phyloP scores from a whole-genome alignment of 2,329 filamentous ascomycete species.

The Arthrobotrys sinensis region DNA sequence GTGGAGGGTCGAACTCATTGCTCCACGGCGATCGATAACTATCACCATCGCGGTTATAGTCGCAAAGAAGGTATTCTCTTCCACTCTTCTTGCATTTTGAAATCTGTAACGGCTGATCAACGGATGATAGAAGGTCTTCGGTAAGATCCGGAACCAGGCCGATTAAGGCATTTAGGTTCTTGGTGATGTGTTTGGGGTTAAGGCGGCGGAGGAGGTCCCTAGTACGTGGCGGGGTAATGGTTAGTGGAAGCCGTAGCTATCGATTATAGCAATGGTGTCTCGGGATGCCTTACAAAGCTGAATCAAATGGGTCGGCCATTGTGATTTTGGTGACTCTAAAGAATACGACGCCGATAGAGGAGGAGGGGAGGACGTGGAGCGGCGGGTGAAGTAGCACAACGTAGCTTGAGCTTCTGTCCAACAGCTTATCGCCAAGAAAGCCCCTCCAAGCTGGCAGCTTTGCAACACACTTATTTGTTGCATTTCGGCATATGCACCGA shows the following conservation, averaged over 20 bases:
- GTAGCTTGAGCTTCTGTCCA: conserved; percentile 48
- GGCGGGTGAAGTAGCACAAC: conserved; percentile 36
- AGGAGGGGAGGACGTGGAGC: conserved; percentile 21
- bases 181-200: conserved; percentile 90
- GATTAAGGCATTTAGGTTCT: conserved; percentile 91
- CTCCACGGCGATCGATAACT: conserved; percentile 99
- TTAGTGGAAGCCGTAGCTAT: conserved; percentile 47
- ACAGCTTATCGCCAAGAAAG: conserved; percentile 61
- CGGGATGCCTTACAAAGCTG: conserved; percentile 77
- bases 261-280: conserved; percentile 28
- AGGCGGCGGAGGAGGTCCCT: conserved; percentile 98
- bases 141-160: conserved; percentile 89
- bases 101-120: conserved; percentile 92
- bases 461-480: conserved; percentile 38
- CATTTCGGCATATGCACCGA: conserved; percentile 3
- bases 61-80: conserved; percentile 96
- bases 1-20: conserved; percentile 95
- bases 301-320: conserved; percentile 77
- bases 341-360: conserved; percentile 17
- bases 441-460: conserved; percentile 52
- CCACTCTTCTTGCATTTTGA: conserved; percentile 89
- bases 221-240: conserved; percentile 46
- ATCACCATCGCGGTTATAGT: conserved; percentile 99
- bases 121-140: conserved; percentile 96
- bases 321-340: conserved; percentile 70